Percentiles rank a stretch among this genome's conserved stretches.
phyloP scores from a whole-genome alignment of 805 yeast genomes.

The Lipomyces japonicus region DNA sequence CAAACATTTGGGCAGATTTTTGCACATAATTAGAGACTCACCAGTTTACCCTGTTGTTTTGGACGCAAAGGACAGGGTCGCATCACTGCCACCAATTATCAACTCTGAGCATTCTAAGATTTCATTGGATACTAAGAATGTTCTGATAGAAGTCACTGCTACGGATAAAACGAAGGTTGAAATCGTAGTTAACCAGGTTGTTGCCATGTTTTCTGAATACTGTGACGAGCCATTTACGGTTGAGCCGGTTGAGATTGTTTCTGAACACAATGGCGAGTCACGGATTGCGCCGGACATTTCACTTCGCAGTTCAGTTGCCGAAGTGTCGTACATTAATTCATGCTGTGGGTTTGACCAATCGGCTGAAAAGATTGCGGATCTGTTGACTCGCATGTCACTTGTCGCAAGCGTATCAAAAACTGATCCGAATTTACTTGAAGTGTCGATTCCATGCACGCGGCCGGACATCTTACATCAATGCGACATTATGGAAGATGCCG shows the following conservation, averaged over 20 bases:
- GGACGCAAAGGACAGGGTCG: conserved; percentile 70
- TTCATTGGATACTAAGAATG: conserved; percentile 74
- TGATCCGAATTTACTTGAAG: conserved; percentile 53
- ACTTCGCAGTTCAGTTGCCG: conserved; percentile 68
- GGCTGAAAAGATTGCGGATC: conserved; percentile 60
- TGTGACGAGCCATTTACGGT: conserved; percentile 75
- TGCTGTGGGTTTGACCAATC: conserved; percentile 79
- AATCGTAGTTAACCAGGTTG: conserved; percentile 84
- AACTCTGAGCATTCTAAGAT: conserved; percentile 90
- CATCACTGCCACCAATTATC: conserved; percentile 95
- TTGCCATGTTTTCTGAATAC: conserved; percentile 93
- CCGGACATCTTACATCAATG: conserved; percentile 95
- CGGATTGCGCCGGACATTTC: conserved; percentile 71
- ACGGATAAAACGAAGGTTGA: conserved; percentile 93
- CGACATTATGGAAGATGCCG: conserved; percentile 98
- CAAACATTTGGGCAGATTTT: conserved; percentile 81
- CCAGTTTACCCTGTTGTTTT: conserved; percentile 88
- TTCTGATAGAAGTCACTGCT: conserved; percentile 91
- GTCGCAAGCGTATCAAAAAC: conserved; percentile 51
- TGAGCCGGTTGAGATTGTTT: conserved; percentile 83
- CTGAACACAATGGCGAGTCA: conserved; percentile 72
- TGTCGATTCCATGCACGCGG: conserved; percentile 86
- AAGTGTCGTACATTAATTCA: conserved; percentile 80
- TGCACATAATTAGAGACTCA: conserved; percentile 81
- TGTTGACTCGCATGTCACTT: conserved; percentile 79